These are phyloP conservation scores for Ettlia oleoabundans DNA, from an alignment of 139 green algal species.

Conservation along the genomic window DNA sequence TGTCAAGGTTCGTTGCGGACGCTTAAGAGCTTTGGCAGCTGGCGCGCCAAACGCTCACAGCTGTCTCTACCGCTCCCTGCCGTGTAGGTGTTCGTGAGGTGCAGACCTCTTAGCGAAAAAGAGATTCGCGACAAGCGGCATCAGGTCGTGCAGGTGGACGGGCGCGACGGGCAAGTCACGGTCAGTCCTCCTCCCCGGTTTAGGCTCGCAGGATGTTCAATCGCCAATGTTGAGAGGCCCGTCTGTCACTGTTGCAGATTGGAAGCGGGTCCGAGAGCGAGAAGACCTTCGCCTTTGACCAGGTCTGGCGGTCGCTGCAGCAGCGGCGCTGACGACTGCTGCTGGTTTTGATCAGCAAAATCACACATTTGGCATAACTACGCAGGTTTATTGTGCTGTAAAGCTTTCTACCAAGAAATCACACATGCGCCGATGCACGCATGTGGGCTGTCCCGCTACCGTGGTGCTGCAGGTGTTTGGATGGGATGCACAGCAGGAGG, in stretches of 20 bases:
- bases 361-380: no score
- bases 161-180: conserved; percentile 54
- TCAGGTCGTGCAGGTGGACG: conserved; percentile 76
- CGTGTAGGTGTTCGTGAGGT: conserved; percentile 74
- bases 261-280: not conserved
- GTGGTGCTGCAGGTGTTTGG: conserved; percentile 58
- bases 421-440: no score
- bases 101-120: conserved; percentile 77
- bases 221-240: not conserved
- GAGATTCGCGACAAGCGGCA: conserved; percentile 70
- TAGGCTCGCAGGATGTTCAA: not conserved
- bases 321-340: no score
- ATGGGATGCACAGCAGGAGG: conserved; percentile 58
- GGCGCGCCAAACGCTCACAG: no score
- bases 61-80: no score
- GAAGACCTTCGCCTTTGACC: conserved; percentile 86
- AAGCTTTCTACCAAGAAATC: no score
- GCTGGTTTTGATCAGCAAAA: no score
- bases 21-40: no score
- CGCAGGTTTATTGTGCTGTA: no score
- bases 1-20: conserved; percentile 27
- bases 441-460: no score
- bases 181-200: conserved; percentile 26
- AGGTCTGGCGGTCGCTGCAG: conserved; percentile 36
- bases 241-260: conserved; percentile 10